Percentiles rank a stretch among this genome's conserved stretches.
Conservation (phyloP, 2,329 filamentous ascomycete species). For the Ascochyta pisi region DNA sequence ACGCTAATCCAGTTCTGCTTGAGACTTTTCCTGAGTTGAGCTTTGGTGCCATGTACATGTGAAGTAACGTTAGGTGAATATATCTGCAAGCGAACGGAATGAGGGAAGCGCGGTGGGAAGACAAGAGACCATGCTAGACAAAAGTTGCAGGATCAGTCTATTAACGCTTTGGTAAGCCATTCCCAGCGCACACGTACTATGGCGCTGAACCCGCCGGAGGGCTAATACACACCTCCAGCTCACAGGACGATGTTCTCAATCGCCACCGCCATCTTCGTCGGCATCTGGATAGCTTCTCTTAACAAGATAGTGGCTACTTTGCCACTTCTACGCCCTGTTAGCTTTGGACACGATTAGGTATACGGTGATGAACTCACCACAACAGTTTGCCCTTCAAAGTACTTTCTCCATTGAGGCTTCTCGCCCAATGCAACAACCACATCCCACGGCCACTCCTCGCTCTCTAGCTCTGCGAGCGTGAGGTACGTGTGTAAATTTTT, state of each 20-base stretch:
- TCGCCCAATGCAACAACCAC: conserved; percentile 15
- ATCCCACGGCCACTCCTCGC: conserved; percentile 23
- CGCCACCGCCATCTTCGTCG: neutral
- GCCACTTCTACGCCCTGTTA: conserved; percentile 17
- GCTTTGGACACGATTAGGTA: neutral
- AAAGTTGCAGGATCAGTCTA: neutral
- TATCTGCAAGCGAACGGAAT: neutral
- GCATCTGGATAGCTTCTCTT: conserved; percentile 10
- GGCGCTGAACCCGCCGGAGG: neutral
- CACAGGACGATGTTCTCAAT: neutral
- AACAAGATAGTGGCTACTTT: conserved; percentile 18
- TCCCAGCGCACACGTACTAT: neutral
- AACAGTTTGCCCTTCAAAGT: conserved; percentile 13
- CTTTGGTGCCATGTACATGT: no score
- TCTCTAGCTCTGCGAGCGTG: conserved; percentile 11
- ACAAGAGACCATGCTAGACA: neutral
- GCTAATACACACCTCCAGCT: neutral
- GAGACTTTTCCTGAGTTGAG: neutral
- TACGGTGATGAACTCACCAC: conserved; percentile 6
- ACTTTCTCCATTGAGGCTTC: conserved; percentile 19
- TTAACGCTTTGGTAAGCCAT: neutral
- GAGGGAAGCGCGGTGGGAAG: neutral
- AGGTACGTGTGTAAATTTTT: conserved; percentile 12
- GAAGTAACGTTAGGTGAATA: neutral
- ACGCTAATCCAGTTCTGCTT: neutral